phyloP scores from a whole-genome alignment of 1,284 basidiomycete species.

The Kalmanozyma brasiliensis region DNA sequence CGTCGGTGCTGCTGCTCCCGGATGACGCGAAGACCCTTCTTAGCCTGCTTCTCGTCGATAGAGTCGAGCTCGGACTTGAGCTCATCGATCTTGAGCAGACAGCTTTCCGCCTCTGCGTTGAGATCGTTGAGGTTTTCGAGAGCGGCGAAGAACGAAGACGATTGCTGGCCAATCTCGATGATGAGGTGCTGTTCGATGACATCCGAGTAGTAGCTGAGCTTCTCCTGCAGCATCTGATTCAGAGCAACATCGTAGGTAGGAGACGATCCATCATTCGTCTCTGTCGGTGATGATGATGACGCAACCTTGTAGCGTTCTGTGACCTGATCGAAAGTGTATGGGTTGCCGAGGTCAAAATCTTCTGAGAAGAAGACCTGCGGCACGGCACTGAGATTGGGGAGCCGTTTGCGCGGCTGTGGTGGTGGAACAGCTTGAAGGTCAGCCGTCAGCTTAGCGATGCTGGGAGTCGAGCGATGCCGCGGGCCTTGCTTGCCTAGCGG shows the following conservation, averaged over 20 bases:
- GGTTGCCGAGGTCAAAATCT: constrained; percentile 86
- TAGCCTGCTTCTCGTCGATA: constrained; percentile 77
- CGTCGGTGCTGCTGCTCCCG: constrained; percentile 51
- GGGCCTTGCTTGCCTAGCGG: constrained; percentile 14
- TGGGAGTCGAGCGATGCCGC: constrained; percentile 27
- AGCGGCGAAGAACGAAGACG: constrained; percentile 94
- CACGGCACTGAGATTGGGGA: constrained; percentile 76
- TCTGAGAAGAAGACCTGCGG: constrained; percentile 80
- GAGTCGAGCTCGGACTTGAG: constrained; percentile 79
- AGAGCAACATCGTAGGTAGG: constrained; percentile 61
- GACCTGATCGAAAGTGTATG: constrained; percentile 82
- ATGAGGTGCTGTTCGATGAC: constrained; percentile 94
- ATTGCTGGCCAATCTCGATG: constrained; percentile 88
- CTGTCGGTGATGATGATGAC: constrained; percentile 7
- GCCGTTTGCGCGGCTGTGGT: constrained; percentile 36
- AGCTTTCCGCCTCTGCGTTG: constrained; percentile 85
- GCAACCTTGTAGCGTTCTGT: constrained; percentile 73
- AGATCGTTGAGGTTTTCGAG: constrained; percentile 92
- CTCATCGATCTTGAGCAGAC: constrained; percentile 79
- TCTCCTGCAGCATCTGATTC: constrained; percentile 81
- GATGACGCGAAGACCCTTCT: constrained; percentile 49
- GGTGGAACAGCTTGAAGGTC: constrained; percentile 37
- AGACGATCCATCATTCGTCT: constrained; percentile 11
- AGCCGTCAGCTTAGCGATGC: constrained; percentile 40
- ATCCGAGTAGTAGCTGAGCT: constrained; percentile 90